Evolutionary conservation across 495 filamentous ascomycete species (phyloP), one percentile per base, ranked within the genome.

Genomic region (Penicillium nucicola): DNA sequence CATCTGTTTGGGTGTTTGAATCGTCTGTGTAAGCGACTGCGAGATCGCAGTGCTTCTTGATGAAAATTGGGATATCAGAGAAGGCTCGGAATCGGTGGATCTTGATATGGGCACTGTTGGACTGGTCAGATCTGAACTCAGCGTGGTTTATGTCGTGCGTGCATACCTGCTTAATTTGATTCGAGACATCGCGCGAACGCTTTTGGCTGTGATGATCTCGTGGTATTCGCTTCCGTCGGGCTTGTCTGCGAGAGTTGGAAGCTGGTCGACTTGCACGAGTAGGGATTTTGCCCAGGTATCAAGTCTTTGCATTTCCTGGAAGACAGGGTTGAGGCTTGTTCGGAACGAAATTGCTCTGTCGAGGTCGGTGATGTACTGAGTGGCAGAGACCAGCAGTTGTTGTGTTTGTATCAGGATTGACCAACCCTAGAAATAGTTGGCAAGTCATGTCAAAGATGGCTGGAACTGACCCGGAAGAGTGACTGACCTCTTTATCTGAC

Each of bases 291-390:
- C 58, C 62, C 75, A 67, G 10, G 65, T 61, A 45, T 83, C 80
- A 7, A 82, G 70, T 37, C 78, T 75, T 46, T 74, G 64, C 77
- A 81, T 82, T 31, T 75, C 67, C 36, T 77, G 68, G 53, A 70
- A 79, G 39, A 80, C 72, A 33, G 66, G 76, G 13, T 64, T 62
- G 45, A 71, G 62, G 41, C 65, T 66, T 5, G 66, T 60, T 38
- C 66, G 60, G 11, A 69, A 63, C n/a, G 58, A 50, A 7, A 74
- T 47, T 32, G 60, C 64, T 35, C 69, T 74, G 32, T 72, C 72
- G 44, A 80, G 66, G 47, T 82, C 78, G 36, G 76, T 71, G 9
- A 79, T 69, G 52, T 79, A 83, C 40, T 81, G 77, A 5, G 76
- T 79, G 7, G 78, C 77, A 5, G 76, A 71, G 18, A 79, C 58